These are phyloP conservation scores for Lenzites betulinus DNA, from an alignment of 768 basidiomycete genomes.

Conservation along the genomic window DNA sequence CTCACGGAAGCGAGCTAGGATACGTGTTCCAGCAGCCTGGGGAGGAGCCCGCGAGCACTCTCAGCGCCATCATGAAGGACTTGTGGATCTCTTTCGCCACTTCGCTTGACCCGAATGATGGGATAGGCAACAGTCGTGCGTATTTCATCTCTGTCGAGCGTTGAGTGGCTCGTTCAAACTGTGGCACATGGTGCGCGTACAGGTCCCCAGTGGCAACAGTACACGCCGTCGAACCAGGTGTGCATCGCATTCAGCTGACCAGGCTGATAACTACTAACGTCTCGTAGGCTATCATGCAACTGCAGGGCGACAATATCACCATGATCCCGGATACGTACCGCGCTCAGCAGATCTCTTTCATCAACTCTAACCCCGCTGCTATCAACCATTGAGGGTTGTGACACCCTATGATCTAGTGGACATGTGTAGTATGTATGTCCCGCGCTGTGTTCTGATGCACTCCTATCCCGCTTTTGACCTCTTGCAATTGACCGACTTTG, in stretches of 20 bases:
- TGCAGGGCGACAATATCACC: constrained; percentile 8
- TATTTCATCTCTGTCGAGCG: background rate
- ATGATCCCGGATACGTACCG: constrained; percentile 9
- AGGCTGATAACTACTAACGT: background rate
- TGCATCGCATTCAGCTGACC: background rate
- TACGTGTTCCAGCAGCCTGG: constrained; percentile 22
- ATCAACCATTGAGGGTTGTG: constrained; percentile 1
- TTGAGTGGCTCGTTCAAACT: background rate
- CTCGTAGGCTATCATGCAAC: constrained; percentile 8
- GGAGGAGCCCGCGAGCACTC: constrained; percentile 3
- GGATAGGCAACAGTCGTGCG: constrained; percentile 38
- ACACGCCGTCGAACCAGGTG: constrained; percentile 8
- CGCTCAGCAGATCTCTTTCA: constrained; percentile 9
- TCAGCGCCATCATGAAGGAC: constrained; percentile 43
- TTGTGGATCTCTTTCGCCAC: constrained; percentile 51
- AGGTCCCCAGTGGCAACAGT: constrained; percentile 17
- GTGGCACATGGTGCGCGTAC: background rate
- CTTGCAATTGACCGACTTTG: no score
- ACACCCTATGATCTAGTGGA: background rate
- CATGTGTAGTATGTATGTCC: no score
- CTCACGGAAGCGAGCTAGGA: constrained; percentile 24
- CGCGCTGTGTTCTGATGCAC: no score
- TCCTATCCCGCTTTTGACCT: no score
- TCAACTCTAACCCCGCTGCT: constrained; percentile 6
- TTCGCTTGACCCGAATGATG: constrained; percentile 47